Base-by-base conservation (phyloP, 495 filamentous ascomycete genomes). In the Penicillium goetzii region DNA sequence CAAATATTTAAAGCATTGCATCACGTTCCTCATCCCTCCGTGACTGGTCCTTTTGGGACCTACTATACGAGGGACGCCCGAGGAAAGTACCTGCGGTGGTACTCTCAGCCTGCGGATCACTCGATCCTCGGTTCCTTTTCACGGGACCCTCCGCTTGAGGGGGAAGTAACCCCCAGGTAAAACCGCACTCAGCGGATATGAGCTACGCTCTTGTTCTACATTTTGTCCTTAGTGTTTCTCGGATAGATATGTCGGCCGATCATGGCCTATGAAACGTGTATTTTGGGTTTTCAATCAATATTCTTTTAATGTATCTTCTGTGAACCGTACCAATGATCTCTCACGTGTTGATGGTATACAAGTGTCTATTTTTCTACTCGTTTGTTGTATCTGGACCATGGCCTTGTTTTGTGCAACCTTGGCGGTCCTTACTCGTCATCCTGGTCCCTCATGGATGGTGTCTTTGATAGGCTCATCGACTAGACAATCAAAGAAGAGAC, bases 201-300 rank as follows among this genome's bases (percentile, higher is more conserved):
- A 70, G 64, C 64, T 56, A 67, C 53, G 64, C 58, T 66, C 61
- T 38, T 54, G 59, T 51, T 62, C 64, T 66, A 66, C 60, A 58
- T 59, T 61, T 32, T 67, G 64, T 67, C 67, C 64, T 56, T 70
- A 64, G 40, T 67, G 25, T 34, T 64, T 67, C 55, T n/a, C 34
- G 60, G 56, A 67, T 63, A 67, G 57, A 67, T 60, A 60, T 59
- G 56, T 43, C 45, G 57, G 65, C 54, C 49, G 52, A 57, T 54
- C 36, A 65, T 59, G 62, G 50, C 51, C 62, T 60, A 65, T 65
- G 58, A 59, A 63, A 58, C 53, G 7, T 65, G 63, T 61, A 60
- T 61, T 65, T 53, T 53, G 23, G 33, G 41, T 59, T 21, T 21
- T 2, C 17, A 51, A 51, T 30, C 25, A 51, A 30, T 30, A 51